Conservation (phyloP, 768 basidiomycete species). For the Pleurotus citrinopileatus region DNA sequence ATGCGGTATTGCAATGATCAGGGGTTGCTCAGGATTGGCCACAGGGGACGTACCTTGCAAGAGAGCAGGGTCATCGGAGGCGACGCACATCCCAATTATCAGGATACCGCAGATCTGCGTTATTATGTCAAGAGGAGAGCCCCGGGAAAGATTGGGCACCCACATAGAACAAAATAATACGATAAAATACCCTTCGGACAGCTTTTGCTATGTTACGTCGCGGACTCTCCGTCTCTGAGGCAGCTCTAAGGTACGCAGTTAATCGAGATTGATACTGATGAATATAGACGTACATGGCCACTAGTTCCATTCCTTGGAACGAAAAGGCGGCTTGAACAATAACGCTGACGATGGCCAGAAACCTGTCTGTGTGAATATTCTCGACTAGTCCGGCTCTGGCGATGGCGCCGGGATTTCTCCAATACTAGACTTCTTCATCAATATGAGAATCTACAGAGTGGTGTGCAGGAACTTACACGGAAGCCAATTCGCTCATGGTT, state of each 20-base stretch:
- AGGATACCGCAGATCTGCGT: conserved; percentile 64
- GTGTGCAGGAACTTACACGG: conserved; percentile 39
- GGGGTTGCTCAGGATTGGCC: too few species aligned
- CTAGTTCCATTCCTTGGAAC: conserved; percentile 74
- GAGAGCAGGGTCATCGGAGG: conserved; percentile 57
- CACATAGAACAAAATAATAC: conserved; percentile 77
- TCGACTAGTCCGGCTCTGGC: conserved; percentile 38
- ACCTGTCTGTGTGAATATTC: conserved; percentile 43
- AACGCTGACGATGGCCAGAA: conserved; percentile 41
- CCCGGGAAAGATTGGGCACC: conserved; percentile 17
- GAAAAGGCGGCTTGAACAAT: conserved; percentile 67
- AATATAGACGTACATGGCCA: conserved; percentile 51
- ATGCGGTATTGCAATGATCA: background rate
- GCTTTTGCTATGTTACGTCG: conserved; percentile 78
- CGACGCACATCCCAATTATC: conserved; percentile 78
- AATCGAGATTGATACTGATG: background rate
- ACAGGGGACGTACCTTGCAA: conserved; percentile 36
- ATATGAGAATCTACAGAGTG: background rate
- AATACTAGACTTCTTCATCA: conserved; percentile 38
- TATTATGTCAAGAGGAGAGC: background rate
- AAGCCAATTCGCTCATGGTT: conserved; percentile 65
- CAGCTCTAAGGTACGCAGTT: conserved; percentile 41
- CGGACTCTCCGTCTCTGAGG: conserved; percentile 76
- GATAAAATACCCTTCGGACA: conserved; percentile 73
- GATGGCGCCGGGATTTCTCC: conserved; percentile 70